phyloP scores from a whole-genome alignment of 345 rosid genomes.

The Hypericum androsaemum region DNA sequence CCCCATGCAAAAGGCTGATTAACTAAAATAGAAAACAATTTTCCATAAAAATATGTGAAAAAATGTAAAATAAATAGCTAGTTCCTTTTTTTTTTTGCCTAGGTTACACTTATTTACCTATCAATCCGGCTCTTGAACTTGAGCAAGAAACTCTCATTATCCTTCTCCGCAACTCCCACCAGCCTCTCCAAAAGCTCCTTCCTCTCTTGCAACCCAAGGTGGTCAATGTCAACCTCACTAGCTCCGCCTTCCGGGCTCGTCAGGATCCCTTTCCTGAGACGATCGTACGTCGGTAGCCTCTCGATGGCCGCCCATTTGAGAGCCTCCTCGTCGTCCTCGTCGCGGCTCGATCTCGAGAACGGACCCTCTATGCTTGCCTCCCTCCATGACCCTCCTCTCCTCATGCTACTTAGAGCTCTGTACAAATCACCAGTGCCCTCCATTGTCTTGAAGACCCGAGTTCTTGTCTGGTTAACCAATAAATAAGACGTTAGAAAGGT shows the following conservation, averaged over 20 bases:
- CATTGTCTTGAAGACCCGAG: too few relatives aligned
- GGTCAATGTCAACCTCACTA: conserved; percentile 15
- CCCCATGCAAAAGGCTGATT: too few relatives aligned
- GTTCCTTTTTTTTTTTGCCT: too few relatives aligned
- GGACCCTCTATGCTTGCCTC: background rate
- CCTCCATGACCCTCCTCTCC: background rate
- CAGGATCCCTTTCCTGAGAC: background rate
- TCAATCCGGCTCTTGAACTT: conserved; percentile 18
- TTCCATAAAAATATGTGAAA: too few relatives aligned
- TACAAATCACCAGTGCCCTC: conserved; percentile 2
- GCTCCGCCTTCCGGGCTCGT: conserved; percentile 6
- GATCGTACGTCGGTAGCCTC: background rate
- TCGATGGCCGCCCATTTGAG: conserved; percentile 2
- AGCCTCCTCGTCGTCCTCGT: conserved; percentile 4
- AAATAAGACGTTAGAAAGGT: too few relatives aligned
- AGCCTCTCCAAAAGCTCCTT: conserved; percentile 11
- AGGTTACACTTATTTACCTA: conserved; percentile 3
- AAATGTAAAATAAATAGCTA: too few relatives aligned
- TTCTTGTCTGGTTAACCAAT: too few relatives aligned
- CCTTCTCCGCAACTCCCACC: conserved; percentile 14
- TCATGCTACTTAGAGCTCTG: background rate
- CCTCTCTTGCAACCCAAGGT: conserved; percentile 24
- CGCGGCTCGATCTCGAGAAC: background rate
- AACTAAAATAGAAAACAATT: too few relatives aligned
- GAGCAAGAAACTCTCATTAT: conserved; percentile 17